Evolutionary conservation across 2,329 filamentous ascomycete genomes (phyloP).

Genomic region (Cylindrodendrum hubeiense): DNA sequence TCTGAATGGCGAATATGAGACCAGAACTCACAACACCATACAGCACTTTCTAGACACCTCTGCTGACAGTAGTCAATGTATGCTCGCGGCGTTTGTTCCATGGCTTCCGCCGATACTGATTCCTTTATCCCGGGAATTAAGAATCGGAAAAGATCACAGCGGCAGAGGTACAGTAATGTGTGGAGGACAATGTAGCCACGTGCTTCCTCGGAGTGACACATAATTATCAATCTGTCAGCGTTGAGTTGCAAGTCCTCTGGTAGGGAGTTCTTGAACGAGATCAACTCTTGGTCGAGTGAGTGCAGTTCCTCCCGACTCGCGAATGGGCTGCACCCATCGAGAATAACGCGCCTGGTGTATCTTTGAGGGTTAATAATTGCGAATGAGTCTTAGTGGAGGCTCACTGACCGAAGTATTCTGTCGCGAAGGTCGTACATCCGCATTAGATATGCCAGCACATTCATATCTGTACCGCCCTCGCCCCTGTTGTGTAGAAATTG

Average conservation of each 20-base stretch:
- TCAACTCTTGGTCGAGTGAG: slow-evolving; percentile 34
- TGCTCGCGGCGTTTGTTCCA: slow-evolving; percentile 22
- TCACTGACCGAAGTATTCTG: slow-evolving; percentile 33
- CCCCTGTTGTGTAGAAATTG: slow-evolving; percentile 23
- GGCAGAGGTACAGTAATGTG: slow-evolving; percentile 30
- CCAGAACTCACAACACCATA: slow-evolving; percentile 31
- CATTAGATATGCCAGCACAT: slow-evolving; percentile 37
- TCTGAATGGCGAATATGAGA: slow-evolving; percentile 26
- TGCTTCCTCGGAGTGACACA: slow-evolving; percentile 41
- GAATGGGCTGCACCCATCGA: slow-evolving; percentile 30
- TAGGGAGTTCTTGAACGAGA: slow-evolving; percentile 26
- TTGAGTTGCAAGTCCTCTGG: slow-evolving; percentile 38
- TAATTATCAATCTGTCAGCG: slow-evolving; percentile 34
- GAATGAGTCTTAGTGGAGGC: rapidly evolving
- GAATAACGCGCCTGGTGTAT: slow-evolving; percentile 35
- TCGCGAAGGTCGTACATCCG: slow-evolving; percentile 39
- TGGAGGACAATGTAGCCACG: slow-evolving; percentile 36
- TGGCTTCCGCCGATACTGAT: slow-evolving; percentile 27
- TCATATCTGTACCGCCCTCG: slow-evolving; percentile 21
- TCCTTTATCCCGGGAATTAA: slow-evolving; percentile 43
- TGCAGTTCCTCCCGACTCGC: slow-evolving; percentile 28
- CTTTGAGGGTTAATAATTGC: slow-evolving; percentile 8
- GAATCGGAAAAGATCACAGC: slow-evolving; percentile 44
- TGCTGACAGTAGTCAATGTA: slow-evolving; percentile 38
- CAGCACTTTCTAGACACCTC: slow-evolving; percentile 19